These are phyloP conservation scores for Orbilia blumenaviensis DNA, from an alignment of 2,329 filamentous ascomycete species.

Conservation along the genomic window DNA sequence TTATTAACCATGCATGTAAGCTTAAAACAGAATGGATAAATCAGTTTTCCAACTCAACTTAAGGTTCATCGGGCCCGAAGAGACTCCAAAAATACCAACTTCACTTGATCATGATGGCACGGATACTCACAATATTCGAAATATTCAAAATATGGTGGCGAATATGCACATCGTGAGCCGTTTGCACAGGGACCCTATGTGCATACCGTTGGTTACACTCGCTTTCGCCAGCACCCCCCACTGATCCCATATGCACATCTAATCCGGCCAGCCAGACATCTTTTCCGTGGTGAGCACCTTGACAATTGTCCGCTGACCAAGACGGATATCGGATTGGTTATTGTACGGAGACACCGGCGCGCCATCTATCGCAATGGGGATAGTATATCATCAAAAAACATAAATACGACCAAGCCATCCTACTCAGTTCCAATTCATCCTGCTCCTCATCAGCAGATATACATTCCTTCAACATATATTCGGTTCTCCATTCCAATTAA, in stretches of 20 bases:
- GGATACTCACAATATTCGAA: too few relatives aligned
- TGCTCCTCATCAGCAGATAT: constrained; percentile 8
- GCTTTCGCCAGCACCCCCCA: not conserved
- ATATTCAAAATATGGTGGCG: not conserved
- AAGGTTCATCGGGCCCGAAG: not conserved
- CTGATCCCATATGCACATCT: too few relatives aligned
- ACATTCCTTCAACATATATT: constrained; percentile 10
- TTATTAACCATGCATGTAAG: too few relatives aligned
- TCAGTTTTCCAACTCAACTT: too few relatives aligned
- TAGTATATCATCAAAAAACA: not conserved
- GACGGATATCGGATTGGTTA: not conserved
- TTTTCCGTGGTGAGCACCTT: not conserved
- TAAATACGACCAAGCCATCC: constrained; percentile 6
- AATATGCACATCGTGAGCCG: not conserved
- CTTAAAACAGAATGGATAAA: not conserved
- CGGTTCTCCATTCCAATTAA: not conserved
- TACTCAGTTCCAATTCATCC: not conserved
- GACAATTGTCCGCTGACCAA: not conserved
- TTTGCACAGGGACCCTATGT: not conserved
- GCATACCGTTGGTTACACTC: not conserved
- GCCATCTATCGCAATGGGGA: not conserved
- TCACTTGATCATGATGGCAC: not conserved
- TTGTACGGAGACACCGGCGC: not conserved
- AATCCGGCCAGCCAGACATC: too few relatives aligned
- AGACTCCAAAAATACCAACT: constrained; percentile 8